phyloP scores from a whole-genome alignment of 2,329 filamentous ascomycete species.

The Amauroascus niger region DNA sequence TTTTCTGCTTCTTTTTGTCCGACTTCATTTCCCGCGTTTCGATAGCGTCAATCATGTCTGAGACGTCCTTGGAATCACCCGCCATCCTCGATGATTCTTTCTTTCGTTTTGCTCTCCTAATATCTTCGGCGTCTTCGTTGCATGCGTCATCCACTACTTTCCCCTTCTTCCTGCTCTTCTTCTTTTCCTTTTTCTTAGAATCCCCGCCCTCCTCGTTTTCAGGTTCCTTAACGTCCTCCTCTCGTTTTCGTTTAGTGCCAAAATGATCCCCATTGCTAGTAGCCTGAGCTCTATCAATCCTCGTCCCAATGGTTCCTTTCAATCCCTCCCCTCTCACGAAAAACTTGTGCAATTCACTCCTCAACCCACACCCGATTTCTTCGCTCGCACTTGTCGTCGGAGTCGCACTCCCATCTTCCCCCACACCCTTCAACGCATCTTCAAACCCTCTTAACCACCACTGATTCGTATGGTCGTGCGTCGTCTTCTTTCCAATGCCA shows the following conservation, averaged over 20 bases:
- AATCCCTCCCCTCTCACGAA: slow-evolving; percentile 78
- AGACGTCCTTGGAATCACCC: not conserved
- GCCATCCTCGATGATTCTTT: slow-evolving; percentile 5
- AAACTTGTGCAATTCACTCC: slow-evolving; percentile 59
- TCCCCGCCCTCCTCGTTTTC: slow-evolving; percentile 6
- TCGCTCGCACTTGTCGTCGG: slow-evolving; percentile 47
- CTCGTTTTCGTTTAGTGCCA: slow-evolving; percentile 30
- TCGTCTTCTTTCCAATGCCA: slow-evolving; percentile 69
- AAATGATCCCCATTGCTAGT: slow-evolving; percentile 15
- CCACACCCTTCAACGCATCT: slow-evolving; percentile 70
- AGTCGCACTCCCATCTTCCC: slow-evolving; percentile 49
- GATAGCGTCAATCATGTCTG: slow-evolving; percentile 10
- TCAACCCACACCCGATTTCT: slow-evolving; percentile 33
- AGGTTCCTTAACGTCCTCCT: slow-evolving; percentile 17
- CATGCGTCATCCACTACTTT: not conserved
- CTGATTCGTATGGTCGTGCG: slow-evolving; percentile 58
- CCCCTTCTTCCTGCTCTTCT: slow-evolving; percentile 21
- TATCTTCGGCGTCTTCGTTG: not conserved
- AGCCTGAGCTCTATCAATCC: not conserved
- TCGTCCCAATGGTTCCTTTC: slow-evolving; percentile 51
- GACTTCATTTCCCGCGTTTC: not conserved
- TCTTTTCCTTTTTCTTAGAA: slow-evolving; percentile 20
- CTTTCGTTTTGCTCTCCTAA: slow-evolving; percentile 18
- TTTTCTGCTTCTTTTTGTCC: slow-evolving; percentile 13
- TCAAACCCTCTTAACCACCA: slow-evolving; percentile 98